phyloP scores from a whole-genome alignment of 805 yeast species.

The Zygosaccharomyces kombuchaensis region DNA sequence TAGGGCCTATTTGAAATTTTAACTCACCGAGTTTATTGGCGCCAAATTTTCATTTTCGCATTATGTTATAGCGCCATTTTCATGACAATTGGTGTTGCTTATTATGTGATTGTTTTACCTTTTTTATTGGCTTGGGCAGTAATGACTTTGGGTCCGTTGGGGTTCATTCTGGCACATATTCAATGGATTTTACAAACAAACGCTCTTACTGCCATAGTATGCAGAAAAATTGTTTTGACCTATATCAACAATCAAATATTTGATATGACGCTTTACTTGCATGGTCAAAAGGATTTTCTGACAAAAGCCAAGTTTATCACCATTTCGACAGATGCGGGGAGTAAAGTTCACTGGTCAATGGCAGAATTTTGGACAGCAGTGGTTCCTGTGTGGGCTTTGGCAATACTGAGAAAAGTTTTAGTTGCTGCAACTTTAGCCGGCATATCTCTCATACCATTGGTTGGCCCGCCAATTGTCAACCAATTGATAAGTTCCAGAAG shows the following conservation, averaged over 20 bases:
- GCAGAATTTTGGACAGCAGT: slow-evolving; percentile 20
- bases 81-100: slow-evolving; percentile 18
- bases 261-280: slow-evolving; percentile 19
- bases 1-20: slow-evolving; percentile 29
- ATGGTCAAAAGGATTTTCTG: slow-evolving; percentile 19
- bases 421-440: slow-evolving; percentile 13
- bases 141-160: slow-evolving; percentile 32
- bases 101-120: slow-evolving; percentile 30
- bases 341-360: slow-evolving; percentile 3
- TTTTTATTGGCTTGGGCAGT: slow-evolving; percentile 23
- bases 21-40: slow-evolving; percentile 28
- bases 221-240: slow-evolving; percentile 24
- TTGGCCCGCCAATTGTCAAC: slow-evolving; percentile 34
- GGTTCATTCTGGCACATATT: slow-evolving; percentile 27
- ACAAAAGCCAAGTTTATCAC: slow-evolving; percentile 14
- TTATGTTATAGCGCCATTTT: slow-evolving; percentile 24
- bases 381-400: slow-evolving; percentile 13
- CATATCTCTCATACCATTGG: slow-evolving; percentile 31
- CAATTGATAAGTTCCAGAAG: slow-evolving; percentile 28
- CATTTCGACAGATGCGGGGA: not conserved
- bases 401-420: slow-evolving; percentile 8
- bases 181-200: slow-evolving; percentile 32
- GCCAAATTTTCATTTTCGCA: slow-evolving; percentile 24
- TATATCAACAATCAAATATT: slow-evolving; percentile 24
- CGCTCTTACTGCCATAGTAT: slow-evolving; percentile 24